These are phyloP conservation scores for Lactarius hengduanensis DNA, from an alignment of 768 basidiomycete genomes.

Conservation along the genomic window DNA sequence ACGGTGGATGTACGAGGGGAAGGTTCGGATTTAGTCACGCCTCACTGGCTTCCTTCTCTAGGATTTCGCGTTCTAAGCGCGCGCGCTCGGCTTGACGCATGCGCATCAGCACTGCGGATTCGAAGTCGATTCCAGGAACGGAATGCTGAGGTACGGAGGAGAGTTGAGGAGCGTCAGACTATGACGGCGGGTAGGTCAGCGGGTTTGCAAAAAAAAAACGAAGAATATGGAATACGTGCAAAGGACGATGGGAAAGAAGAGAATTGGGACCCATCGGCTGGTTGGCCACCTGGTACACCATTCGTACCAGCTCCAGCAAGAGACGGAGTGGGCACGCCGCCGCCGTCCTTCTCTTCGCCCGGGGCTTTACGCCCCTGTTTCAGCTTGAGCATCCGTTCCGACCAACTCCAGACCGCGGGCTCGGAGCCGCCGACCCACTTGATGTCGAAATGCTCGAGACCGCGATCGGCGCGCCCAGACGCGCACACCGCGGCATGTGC, in stretches of 20 bases:
- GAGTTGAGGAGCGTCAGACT: slow-evolving; percentile 25
- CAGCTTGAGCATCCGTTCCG: slow-evolving; percentile 71
- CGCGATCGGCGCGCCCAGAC: slow-evolving; percentile 49
- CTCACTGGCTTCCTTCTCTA: slow-evolving; percentile 61
- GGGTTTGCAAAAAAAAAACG: too few relatives aligned
- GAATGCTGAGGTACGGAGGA: slow-evolving; percentile 29
- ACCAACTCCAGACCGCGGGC: slow-evolving; percentile 68
- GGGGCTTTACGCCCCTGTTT: slow-evolving; percentile 31
- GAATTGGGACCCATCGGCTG: background rate
- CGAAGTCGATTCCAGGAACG: slow-evolving; percentile 61
- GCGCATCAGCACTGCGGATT: slow-evolving; percentile 75
- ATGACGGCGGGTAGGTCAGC: background rate
- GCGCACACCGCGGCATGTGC: slow-evolving; percentile 76
- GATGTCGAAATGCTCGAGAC: slow-evolving; percentile 62
- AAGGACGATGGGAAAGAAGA: slow-evolving; percentile 23
- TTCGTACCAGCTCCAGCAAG: background rate
- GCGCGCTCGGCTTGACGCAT: slow-evolving; percentile 80
- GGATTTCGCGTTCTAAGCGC: slow-evolving; percentile 71
- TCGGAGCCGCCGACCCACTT: slow-evolving; percentile 74
- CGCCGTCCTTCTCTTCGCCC: slow-evolving; percentile 3
- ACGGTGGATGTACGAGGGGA: background rate
- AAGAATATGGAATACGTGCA: slow-evolving; percentile 3
- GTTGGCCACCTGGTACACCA: background rate
- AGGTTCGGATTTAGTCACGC: background rate
- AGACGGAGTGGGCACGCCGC: slow-evolving; percentile 4